Base-by-base conservation (phyloP, 192 early-diverging fungal species). In the Phlyctochytrium bullatum region DNA sequence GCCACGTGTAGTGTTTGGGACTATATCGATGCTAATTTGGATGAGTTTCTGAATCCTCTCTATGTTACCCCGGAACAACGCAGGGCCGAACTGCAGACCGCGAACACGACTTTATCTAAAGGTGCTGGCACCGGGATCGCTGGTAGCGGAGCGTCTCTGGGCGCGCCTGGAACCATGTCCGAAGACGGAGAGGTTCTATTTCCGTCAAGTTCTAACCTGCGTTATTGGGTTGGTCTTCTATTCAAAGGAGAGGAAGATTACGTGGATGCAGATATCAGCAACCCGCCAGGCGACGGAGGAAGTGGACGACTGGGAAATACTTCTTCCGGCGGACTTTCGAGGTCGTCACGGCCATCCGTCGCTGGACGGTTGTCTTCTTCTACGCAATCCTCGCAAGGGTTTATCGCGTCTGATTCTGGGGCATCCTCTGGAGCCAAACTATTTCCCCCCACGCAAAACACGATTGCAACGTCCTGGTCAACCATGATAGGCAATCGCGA, bases 1-100 rank as follows among this genome's bases (percentile, higher is more conserved):
- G 68, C 65, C 3, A 87, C 91, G 10, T 58, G 72, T 20, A 89
- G 87, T 14, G 72, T 98, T 6, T 98, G 96, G 96, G 83, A 93
- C 64, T 88, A 88, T 73, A 73, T 98, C 62, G 76, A 84, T 47
- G 74, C 73, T 17, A 69, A 87, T 40, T 75, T 68, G 66, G 78
- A 78, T 10, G 59, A 80, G 25, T 92, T 80, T 73, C 33, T 81
- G 28, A 91, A 89, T 71, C 77, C 80, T 4, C 30, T 75, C 2
- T 92, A 90, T 71, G 72, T 87, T 29, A 61, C 80, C 17, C 74
- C 70, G n/a, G 78, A 81, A 31, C 12, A 12, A 57, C 62, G 58
- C 58, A 64, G 24, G 25, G 52, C 29, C 33, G 27, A 36, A 23
- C 16, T 23, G 27, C 61, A 1, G 66, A 67, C 20, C 14, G 20